Evolutionary conservation across 2,329 filamentous ascomycete genomes (phyloP), one percentile per base, ranked within the genome.

Genomic region (Lizonia empirigonia): DNA sequence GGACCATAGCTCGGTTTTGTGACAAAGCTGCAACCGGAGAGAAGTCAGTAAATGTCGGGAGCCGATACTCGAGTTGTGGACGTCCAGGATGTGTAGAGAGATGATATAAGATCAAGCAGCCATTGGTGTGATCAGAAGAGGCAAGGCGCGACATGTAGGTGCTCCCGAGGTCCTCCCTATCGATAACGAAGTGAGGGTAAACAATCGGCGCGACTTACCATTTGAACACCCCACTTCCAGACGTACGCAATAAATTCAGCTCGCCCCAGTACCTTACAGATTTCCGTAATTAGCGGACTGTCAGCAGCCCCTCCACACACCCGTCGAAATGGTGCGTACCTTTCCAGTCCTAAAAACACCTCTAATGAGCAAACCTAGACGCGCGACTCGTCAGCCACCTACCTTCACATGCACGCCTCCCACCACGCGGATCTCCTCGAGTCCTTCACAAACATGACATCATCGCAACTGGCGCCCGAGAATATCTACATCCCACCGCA

Each of bases 401-500:
- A 89, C 71, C 76, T 93, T 56, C 90, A 93, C 79, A 85, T 92
- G 77, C 85, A 86, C 72, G 78, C 80, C 44, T 77, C 87, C 23
- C 84, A 85, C 69, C 83, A 90, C 75, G 88, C 88, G 46, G 89
- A 92, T 75, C 83, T 91, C 56, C 88, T 92, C 61, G 90, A 93
- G 62, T 76, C 77, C 56, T 80, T 80, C 68, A 78, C 75, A 5
- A 66, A 74, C 56, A 59, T 65, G 7, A 66, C 62, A 8, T 64
- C 54, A 3, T 70, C 62, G 1, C 59, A 65, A 15, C 65, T 73
- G 19, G 45, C 63, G 5, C 71, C 75, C 55, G 90, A 94, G 75
- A 88, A 92, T 49, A 89, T 94, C 69, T 89, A 89, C 72, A 88
- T 95, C n/a, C 85, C 88, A 26, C 85, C 85, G 7, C 84, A 90